phyloP scores from a whole-genome alignment of 768 basidiomycete genomes.

The Pleurotus giganteus region DNA sequence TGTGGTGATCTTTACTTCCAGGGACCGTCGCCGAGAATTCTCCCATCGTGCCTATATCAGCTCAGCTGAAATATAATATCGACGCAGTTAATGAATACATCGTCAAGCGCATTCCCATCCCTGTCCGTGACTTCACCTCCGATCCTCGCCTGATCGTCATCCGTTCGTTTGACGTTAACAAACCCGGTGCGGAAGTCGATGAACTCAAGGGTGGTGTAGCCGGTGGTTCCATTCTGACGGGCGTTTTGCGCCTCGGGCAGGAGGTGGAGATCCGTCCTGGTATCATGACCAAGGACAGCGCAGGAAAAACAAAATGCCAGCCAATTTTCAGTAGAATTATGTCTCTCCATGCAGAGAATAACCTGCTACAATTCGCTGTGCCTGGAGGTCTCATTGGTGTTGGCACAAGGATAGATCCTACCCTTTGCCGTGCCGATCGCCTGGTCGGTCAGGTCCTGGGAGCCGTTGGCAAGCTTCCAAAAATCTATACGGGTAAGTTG shows the following conservation, averaged over 20 bases:
- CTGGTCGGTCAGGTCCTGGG: conserved; percentile 96
- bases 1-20: conserved; percentile 23
- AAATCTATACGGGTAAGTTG: conserved; percentile 79
- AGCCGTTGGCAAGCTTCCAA: conserved; percentile 90
- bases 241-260: conserved; percentile 85
- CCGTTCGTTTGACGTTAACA: conserved; percentile 99
- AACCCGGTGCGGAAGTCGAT: conserved; percentile 95
- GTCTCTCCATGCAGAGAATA: conserved; percentile 92
- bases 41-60: conserved; percentile 98
- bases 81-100: conserved; percentile 99
- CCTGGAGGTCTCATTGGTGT: conserved; percentile 99
- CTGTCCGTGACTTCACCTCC: conserved; percentile 87
- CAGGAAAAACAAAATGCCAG: conserved; percentile 86
- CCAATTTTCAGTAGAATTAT: conserved; percentile 93
- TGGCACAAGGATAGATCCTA: conserved; percentile 94
- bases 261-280: conserved; percentile 98
- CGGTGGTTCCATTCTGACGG: conserved; percentile 92
- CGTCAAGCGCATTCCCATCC: conserved; percentile 94
- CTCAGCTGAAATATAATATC: conserved; percentile 98
- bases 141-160: conserved; percentile 96
- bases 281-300: conserved; percentile 92
- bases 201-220: conserved; percentile 98
- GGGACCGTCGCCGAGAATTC: conserved; percentile 97
- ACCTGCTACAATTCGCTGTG: conserved; percentile 91
- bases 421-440: conserved; percentile 94